Base-by-base conservation (phyloP, 768 basidiomycete species). In the Panus rudis region DNA sequence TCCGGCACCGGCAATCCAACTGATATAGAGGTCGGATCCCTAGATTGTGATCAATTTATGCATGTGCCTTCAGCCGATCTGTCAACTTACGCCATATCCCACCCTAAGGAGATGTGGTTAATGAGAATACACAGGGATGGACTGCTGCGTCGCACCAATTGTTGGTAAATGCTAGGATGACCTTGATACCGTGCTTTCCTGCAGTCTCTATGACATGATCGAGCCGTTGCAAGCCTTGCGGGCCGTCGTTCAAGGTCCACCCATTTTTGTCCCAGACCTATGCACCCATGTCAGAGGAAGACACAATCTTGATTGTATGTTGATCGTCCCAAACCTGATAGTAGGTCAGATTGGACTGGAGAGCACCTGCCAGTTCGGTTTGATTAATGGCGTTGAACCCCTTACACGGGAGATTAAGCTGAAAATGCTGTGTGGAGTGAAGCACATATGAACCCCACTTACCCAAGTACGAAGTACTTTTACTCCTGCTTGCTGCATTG, bases 381-480 rank as follows among this genome's bases (percentile, higher is more conserved):
- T 41, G 54, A 38, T 60, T 62, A 42, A 63, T 57, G 2, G 60
- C 59, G 37, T 63, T 63, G 52, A 75, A 73, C 2, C 69, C 68
- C 70, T 72, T 45, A 3, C 19, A 24, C 39, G 22, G 26, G 8
- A 27, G 7, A 26, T 38, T 22, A 6, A 13, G 33, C 12, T 19
- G 22, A 37, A 13, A 43, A 16, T 39, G 16, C n/a, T 13, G 26
- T 28, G 21, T n/a, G 34, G 23, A 30, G 23, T 6, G 6, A 26
- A 24, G 20, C 31, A 12, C 13, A 12, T 8, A 14, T 22, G 7
- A 25, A 19, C 22, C 13, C 8, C 38, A 42, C 54, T 23, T 57
- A 71, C 72, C 77, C 75, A 77, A 22, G 75, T 79, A 17, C 76
- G 63, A 24, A 77, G 59, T 17, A 78, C 74, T 51, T 75, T 75